phyloP scores from a whole-genome alignment of 768 basidiomycete species.

The Candolleomyces eurysporus region DNA sequence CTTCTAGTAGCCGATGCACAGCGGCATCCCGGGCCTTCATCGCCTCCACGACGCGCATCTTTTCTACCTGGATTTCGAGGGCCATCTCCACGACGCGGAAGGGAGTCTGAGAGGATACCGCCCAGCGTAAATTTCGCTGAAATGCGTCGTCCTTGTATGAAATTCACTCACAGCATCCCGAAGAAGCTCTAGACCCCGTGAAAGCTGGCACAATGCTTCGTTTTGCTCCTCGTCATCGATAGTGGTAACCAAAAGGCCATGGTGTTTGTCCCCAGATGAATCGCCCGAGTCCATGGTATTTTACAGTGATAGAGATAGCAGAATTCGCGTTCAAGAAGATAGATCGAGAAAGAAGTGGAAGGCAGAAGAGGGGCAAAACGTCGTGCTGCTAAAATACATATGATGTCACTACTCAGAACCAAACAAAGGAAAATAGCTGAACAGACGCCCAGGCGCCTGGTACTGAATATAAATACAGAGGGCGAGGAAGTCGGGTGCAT shows the following conservation, averaged over 20 bases:
- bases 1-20: conserved; percentile 55
- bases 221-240: background rate
- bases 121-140: background rate
- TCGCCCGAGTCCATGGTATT: background rate
- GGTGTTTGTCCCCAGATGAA: background rate
- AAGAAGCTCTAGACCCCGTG: background rate
- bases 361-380: background rate
- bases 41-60: conserved; percentile 52
- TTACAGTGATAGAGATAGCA: background rate
- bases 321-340: background rate
- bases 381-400: background rate
- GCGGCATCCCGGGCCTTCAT: conserved; percentile 62
- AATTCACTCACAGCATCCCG: background rate
- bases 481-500: too few species aligned
- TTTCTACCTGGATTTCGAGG: conserved; percentile 54
- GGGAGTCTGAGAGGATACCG: conserved; percentile 33
- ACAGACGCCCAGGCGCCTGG: too few species aligned
- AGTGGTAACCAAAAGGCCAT: background rate
- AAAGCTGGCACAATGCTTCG: background rate
- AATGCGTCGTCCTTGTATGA: too few species aligned
- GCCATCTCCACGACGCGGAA: conserved; percentile 50
- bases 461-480: too few species aligned
- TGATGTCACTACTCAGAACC: too few species aligned
- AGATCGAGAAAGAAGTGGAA: background rate
- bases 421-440: too few species aligned